Base-by-base conservation (phyloP, 2,329 filamentous ascomycete genomes). In the Trichoderma atroviride region DNA sequence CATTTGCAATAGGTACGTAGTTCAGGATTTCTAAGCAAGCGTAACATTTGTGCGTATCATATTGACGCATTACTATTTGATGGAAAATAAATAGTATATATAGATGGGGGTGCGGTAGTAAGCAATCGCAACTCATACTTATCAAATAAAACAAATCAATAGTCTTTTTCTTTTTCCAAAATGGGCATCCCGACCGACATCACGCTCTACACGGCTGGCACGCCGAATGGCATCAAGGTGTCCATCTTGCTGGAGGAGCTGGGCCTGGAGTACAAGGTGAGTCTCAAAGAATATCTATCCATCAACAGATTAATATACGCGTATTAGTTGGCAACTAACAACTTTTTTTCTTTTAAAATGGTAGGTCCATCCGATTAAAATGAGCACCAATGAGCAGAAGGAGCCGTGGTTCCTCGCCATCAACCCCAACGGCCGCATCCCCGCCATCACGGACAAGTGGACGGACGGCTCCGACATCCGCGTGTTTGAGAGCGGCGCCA, bases 371-470 rank as follows among this genome's bases (percentile, higher is more conserved):
- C 84, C 86, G 55, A 89, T 96, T 75, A 86, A 91, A n/a, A 86
- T 96, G 70, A 82, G 79, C 72, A 91, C 92, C 72, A 92, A 93
- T 78, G 86, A 83, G n/a, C 93, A 96, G 75, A 96, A 96, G 78
- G 83, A 95, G 79, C 88, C 88, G 19, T 96, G 92, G 93, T 97
- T 95, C 81, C 86, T 96, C 33, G 89, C 90, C 64, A 96, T 97
- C 82, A 97, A 97, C 81, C 94, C 94, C 72, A 97, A 97, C 79
- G 94, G 94, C 72, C 91, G 94, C 73, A 97, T 97, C 75, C 94
- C 94, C 4, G 94, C 94, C 69, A 76, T 97, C 62, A 96, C 92
- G 9, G 94, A 97, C 80, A 92, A 85, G 7, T 91, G 92, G 78
- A 83, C 84, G 5, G 90, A 96, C 78, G 92, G 92, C 74, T 83